Conservation (phyloP, 306 rosid genomes). For the Cucurbita moschata region DNA sequence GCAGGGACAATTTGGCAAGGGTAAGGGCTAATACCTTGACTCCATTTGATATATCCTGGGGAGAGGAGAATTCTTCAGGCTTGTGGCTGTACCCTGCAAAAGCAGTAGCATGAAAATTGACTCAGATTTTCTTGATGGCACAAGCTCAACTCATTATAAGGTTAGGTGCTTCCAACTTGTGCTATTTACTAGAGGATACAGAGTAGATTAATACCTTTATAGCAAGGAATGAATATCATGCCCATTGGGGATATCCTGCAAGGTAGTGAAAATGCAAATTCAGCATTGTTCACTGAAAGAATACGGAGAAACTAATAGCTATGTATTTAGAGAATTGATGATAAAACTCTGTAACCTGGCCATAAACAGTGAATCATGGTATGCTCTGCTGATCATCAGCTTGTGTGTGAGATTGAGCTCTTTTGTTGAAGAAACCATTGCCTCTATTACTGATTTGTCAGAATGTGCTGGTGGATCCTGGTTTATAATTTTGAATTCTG, state of each 20-base stretch:
- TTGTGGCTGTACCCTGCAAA: constrained; percentile 90
- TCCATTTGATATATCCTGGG: constrained; percentile 70
- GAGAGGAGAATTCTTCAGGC: constrained; percentile 75
- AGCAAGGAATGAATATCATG: constrained; percentile 94
- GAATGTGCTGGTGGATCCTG: constrained; percentile 94
- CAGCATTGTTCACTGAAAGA: constrained; percentile 7
- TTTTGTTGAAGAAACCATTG: constrained; percentile 60
- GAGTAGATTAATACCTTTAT: constrained; percentile 50
- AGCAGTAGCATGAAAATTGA: neutral
- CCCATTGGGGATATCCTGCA: constrained; percentile 90
- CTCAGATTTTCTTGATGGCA: neutral
- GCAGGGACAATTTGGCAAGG: constrained; percentile 68
- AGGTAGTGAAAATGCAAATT: constrained; percentile 7
- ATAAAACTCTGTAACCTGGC: constrained; percentile 43
- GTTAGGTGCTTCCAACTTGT: neutral
- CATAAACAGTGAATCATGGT: constrained; percentile 90
- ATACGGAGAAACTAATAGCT: neutral
- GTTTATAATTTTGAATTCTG: constrained; percentile 59
- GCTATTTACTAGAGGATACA: neutral
- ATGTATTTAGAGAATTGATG: neutral
- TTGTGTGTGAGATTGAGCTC: constrained; percentile 73
- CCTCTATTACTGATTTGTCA: constrained; percentile 41
- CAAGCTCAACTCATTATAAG: neutral
- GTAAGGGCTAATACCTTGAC: constrained; percentile 70
- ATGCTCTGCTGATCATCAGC: constrained; percentile 87